Percentiles rank a stretch among this genome's conserved stretches.
phyloP scores from a whole-genome alignment of 305 asterid genomes.

The Lippia alba region DNA sequence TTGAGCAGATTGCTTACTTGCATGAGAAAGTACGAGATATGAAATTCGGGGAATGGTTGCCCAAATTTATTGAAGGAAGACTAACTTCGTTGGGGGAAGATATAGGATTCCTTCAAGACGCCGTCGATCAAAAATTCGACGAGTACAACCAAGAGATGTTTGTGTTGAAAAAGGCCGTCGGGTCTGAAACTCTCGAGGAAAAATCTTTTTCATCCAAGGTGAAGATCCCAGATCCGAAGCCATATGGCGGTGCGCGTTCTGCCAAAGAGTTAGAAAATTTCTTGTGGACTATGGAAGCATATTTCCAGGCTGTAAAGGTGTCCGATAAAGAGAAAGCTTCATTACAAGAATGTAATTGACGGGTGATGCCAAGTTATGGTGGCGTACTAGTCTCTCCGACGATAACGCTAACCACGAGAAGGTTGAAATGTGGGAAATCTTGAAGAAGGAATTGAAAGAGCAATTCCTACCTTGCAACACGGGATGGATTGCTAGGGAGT shows the following conservation, averaged over 20 bases:
- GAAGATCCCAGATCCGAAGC: not conserved
- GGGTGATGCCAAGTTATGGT: conserved; percentile 6
- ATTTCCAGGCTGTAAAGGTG: not conserved
- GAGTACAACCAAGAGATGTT: no score
- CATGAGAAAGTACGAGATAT: no score
- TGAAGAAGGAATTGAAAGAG: not conserved
- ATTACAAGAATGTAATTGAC: not conserved
- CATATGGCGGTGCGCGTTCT: not conserved
- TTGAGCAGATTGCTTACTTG: no score
- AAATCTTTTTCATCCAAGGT: not conserved
- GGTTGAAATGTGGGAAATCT: no score
- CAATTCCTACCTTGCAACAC: not conserved
- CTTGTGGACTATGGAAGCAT: not conserved
- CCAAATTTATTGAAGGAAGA: no score
- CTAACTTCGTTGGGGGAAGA: no score
- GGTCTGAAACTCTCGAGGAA: not conserved
- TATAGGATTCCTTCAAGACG: no score
- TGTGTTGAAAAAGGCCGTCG: not conserved
- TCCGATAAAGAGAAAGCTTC: not conserved
- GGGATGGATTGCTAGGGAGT: not conserved
- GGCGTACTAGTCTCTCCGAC: not conserved
- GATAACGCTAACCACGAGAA: no score
- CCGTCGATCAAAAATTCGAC: no score
- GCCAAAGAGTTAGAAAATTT: conserved; percentile 20
- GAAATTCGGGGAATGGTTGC: no score